Percentiles rank a stretch among this genome's conserved stretches.
These are phyloP conservation scores for Exidia glandulosa DNA, from an alignment of 768 basidiomycete species.

Conservation along the genomic window DNA sequence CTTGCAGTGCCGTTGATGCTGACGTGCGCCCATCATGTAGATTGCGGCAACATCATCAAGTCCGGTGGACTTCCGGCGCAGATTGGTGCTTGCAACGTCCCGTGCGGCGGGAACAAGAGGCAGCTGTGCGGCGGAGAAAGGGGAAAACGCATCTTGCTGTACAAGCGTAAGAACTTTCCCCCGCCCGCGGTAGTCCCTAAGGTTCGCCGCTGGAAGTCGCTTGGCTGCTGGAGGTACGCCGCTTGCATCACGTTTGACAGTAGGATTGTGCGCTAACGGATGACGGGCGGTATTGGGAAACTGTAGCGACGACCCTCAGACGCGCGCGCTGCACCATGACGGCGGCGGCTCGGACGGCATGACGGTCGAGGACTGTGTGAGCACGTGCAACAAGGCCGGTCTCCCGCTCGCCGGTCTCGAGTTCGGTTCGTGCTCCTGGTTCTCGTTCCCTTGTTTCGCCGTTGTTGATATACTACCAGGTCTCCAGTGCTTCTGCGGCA, in stretches of 20 bases:
- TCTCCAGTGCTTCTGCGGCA: not conserved
- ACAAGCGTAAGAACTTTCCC: not conserved
- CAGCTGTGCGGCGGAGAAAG: not conserved
- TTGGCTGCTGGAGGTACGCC: not conserved
- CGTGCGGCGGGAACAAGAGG: not conserved
- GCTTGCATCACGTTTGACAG: not conserved
- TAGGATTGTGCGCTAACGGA: not conserved
- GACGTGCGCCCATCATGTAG: not conserved
- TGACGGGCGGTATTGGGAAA: not conserved
- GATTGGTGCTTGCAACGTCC: not conserved
- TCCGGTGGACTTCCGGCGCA: not conserved
- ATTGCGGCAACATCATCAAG: not conserved
- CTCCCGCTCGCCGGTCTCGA: not conserved
- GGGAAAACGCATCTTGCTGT: not conserved
- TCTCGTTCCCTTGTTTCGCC: not conserved
- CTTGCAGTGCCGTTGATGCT: too few species aligned
- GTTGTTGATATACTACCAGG: too few species aligned
- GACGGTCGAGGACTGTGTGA: not conserved
- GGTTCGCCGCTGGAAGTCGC: not conserved
- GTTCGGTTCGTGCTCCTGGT: not conserved
- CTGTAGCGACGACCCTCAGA: not conserved
- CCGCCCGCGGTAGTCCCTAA: not conserved
- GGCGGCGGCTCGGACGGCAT: not conserved
- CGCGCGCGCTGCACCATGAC: not conserved
- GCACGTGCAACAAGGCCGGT: not conserved